Percentiles rank a stretch among this genome's conserved stretches.
Evolutionary conservation across 139 green algal genomes (phyloP).

Genomic region (Pseudopediastrum boryanum): DNA sequence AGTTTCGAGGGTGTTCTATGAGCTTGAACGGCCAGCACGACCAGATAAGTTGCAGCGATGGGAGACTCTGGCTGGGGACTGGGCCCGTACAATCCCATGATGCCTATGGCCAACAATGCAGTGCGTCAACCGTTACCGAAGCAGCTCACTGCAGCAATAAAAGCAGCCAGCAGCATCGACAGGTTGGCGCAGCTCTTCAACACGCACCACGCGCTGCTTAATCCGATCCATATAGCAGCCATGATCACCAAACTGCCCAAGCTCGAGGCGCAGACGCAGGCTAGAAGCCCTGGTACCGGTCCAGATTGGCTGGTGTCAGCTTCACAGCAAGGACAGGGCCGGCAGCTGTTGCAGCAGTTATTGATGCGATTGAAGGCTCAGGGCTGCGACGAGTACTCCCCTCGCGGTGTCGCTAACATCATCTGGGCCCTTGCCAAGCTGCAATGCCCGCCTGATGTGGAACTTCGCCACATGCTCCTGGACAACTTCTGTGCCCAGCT

Average conservation of each 20-base stretch:
- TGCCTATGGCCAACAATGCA: too few species aligned
- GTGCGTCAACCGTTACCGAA: conserved; percentile 33
- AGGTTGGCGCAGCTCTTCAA: conserved; percentile 27
- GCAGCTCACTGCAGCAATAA: conserved; percentile 40
- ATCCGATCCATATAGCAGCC: conserved; percentile 41
- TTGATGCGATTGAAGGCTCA: conserved; percentile 23
- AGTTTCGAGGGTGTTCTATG: too few species aligned
- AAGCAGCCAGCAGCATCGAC: conserved; percentile 10
- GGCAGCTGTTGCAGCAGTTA: conserved; percentile 33
- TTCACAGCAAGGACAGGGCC: background rate
- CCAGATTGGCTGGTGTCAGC: conserved; percentile 1
- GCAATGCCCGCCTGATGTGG: conserved; percentile 15
- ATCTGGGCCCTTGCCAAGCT: conserved; percentile 39
- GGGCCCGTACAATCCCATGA: too few species aligned
- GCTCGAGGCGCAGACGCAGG: conserved; percentile 14
- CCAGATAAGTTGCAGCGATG: too few species aligned
- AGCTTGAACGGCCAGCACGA: too few species aligned
- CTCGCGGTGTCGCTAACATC: conserved; percentile 29
- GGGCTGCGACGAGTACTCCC: conserved; percentile 24
- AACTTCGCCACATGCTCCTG: conserved; percentile 28
- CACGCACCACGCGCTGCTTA: conserved; percentile 32
- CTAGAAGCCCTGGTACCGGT: background rate
- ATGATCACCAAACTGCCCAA: conserved; percentile 40
- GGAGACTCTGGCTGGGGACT: too few species aligned
- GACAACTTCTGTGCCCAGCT: conserved; percentile 25